Percentiles rank a stretch among this genome's conserved stretches.
Conservation (phyloP, 208 protist genomes). For the Acanthamoeba castellanii region DNA sequence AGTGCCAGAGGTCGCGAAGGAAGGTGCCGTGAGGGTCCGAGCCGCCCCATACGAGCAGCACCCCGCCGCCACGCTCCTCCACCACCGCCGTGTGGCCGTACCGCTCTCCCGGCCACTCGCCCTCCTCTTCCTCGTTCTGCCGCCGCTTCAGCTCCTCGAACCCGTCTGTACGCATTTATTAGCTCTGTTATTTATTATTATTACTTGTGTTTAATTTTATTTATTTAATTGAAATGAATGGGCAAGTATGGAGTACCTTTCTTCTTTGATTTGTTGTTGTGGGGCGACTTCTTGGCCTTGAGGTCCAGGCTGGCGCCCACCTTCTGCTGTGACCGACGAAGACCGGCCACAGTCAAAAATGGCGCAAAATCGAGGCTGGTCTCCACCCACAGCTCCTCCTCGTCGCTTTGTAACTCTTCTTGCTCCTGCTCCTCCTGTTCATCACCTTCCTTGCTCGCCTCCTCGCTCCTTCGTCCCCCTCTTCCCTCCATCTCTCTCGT, state of each 20-base stretch:
- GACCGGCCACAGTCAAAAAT: neutral
- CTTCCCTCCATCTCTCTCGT: neutral
- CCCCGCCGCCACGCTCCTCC: constrained; percentile 56
- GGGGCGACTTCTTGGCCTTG: neutral
- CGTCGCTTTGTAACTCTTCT: neutral
- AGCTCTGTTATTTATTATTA: too few relatives aligned
- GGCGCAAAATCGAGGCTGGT: neutral
- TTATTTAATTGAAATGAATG: neutral
- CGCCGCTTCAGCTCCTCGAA: constrained; percentile 45
- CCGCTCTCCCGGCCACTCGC: constrained; percentile 54
- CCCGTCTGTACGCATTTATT: neutral
- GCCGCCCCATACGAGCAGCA: constrained; percentile 59
- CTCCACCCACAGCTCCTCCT: neutral
- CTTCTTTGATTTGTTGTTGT: neutral
- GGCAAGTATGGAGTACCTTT: neutral
- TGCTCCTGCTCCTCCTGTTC: neutral
- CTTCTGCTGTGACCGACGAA: neutral
- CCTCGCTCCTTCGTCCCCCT: neutral
- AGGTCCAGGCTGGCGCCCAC: neutral
- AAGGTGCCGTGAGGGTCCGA: constrained; percentile 26
- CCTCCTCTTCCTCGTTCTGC: neutral
- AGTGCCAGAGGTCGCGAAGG: constrained; percentile 60
- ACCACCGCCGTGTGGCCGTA: constrained; percentile 62
- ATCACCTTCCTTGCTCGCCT: neutral
- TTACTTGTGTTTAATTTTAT: too few relatives aligned